Conservation (phyloP, 179 eudicot genomes). For the Beta macrorhiza region DNA sequence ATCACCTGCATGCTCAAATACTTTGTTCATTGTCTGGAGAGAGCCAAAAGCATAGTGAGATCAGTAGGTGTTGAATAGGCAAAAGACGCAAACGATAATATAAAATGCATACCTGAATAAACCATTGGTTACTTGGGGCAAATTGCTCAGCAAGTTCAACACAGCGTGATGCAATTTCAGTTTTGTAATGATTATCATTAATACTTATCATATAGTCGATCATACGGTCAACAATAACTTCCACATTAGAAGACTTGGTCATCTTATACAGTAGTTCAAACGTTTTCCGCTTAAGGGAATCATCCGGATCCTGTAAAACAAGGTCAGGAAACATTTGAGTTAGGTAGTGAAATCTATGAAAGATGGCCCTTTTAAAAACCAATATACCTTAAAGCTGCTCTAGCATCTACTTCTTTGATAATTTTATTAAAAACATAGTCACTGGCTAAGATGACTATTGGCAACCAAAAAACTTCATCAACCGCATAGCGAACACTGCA, state of each 20-base stretch:
- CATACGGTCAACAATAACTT: conserved; percentile 98
- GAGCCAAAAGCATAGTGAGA: conserved; percentile 31
- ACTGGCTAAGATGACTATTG: background rate
- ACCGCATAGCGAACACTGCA: background rate
- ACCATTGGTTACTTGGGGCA: conserved; percentile 99
- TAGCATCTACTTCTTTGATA: background rate
- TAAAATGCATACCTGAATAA: conserved; percentile 65
- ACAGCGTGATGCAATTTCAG: conserved; percentile 97
- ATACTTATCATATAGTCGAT: conserved; percentile 90
- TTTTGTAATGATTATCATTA: conserved; percentile 89
- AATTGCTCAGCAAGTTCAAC: conserved; percentile 98
- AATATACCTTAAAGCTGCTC: background rate
- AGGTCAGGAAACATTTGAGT: conserved; percentile 23
- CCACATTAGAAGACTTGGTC: conserved; percentile 98
- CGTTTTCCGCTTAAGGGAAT: conserved; percentile 97
- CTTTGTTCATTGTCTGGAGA: conserved; percentile 92
- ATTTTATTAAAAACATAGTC: background rate
- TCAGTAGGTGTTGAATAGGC: conserved; percentile 7
- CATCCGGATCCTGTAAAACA: conserved; percentile 89
- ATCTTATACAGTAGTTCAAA: conserved; percentile 91
- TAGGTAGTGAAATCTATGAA: background rate
- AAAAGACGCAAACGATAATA: background rate
- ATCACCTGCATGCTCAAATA: conserved; percentile 98
- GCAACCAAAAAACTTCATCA: background rate
- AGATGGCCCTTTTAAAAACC: background rate